Evolutionary conservation across 805 yeast genomes (phyloP), one percentile per base, ranked within the genome.

Genomic region (Vanderwaltozyma yarrowii): DNA sequence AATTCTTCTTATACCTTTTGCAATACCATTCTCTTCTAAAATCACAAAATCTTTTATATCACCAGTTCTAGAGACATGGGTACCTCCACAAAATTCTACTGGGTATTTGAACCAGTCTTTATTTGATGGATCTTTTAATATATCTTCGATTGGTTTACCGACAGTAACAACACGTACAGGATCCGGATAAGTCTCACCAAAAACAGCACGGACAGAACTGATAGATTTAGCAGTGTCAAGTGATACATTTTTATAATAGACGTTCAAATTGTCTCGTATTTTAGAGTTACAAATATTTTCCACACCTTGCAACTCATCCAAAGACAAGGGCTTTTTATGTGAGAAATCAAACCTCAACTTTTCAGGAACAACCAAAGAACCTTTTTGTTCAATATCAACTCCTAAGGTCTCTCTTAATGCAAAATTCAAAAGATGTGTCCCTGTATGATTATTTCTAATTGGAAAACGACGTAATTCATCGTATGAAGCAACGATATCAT

Each of bases 41-140:
- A 92, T 74, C 26, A 89, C 83, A 46, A 92, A 74, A 48, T 84
- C 88, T 61, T 85, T 86, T 60, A 92, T 92, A 43, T 88, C 97
- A 42, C 88, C 81, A 14, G 97, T 89, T 64, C 82, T 80, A 35
- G 75, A 71, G 47, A 92, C 96, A 55, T 92, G 99, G 10, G 98
- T 92, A 64, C 99, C 99, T 65, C 99, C 99, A 67, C 99, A 92
- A 71, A 92, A 89, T 67, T 92, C 99, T 47, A 92, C 72, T 1
- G 96, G 84, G 54, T 73, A 69, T 30, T 73, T 65, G 51, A 61
- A 64, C 97, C 97, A 89, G 53, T 83, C 74, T 35, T 66, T 65
- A 56, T 74, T 81, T 23, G 66, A 50, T 47, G 96, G 95, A 50
- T 77, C 69, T 5, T 70, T 68, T 46, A 88, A 58, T 49, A 92